Evolutionary conservation across 257 asterid genomes (phyloP).

Genomic region (Solanum arcanum): DNA sequence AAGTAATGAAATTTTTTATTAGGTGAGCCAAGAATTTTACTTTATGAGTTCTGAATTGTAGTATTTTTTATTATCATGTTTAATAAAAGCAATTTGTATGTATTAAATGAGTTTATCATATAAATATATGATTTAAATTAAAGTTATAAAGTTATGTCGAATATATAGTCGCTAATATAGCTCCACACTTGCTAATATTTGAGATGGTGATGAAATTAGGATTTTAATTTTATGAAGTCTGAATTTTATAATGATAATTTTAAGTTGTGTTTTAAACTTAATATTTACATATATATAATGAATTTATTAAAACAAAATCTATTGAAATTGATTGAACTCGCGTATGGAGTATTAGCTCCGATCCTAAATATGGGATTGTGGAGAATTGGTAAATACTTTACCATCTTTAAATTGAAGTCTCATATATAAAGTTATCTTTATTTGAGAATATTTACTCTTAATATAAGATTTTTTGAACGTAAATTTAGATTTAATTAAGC

Average conservation of each 20-base stretch:
- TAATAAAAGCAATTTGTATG: not conserved
- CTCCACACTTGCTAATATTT: not conserved
- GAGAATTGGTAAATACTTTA: not conserved
- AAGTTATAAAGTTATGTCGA: not conserved
- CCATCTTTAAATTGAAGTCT: not conserved
- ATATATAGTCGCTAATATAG: not conserved
- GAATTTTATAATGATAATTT: not conserved
- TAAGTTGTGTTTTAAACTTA: not conserved
- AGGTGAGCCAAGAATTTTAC: accelerated
- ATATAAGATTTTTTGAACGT: accelerated
- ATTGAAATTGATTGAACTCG: not conserved
- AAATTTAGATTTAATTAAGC: not conserved
- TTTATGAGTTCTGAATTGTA: not conserved
- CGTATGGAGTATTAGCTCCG: not conserved
- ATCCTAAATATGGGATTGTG: not conserved
- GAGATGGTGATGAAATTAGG: not conserved
- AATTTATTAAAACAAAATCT: not conserved
- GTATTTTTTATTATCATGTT: not conserved
- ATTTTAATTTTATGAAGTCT: not conserved
- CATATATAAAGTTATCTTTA: not conserved
- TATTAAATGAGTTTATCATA: not conserved
- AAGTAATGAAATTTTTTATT: not conserved
- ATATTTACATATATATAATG: not conserved
- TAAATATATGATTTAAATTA: not conserved
- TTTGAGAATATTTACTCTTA: accelerated